phyloP scores from a whole-genome alignment of 139 green algal species.

The Haematococcus sp. region DNA sequence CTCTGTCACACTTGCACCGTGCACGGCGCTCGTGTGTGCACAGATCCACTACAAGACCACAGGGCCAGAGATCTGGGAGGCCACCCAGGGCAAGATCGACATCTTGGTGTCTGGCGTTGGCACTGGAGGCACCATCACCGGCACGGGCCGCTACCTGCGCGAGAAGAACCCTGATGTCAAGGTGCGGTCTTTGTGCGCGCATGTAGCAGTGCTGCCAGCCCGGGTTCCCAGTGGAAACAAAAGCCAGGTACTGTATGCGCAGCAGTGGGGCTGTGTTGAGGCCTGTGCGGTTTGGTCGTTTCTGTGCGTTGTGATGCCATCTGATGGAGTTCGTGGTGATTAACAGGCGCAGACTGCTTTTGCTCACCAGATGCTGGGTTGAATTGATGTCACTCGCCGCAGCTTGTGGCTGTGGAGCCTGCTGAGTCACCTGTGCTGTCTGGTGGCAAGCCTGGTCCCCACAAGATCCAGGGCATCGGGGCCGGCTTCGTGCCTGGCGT shows the following conservation, averaged over 20 bases:
- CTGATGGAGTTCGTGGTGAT: no score
- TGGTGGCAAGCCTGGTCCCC: slow-evolving; percentile 79
- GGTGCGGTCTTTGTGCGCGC: no score
- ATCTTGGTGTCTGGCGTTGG: slow-evolving; percentile 77
- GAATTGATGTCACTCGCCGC: background rate
- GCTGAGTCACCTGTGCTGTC: slow-evolving; percentile 71
- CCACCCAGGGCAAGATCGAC: slow-evolving; percentile 49
- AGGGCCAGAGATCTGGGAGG: slow-evolving; percentile 71
- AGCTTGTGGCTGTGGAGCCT: slow-evolving; percentile 81
- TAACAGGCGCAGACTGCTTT: background rate
- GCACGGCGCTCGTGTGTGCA: no score
- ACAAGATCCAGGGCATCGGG: slow-evolving; percentile 99
- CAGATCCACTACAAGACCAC: slow-evolving; percentile 42
- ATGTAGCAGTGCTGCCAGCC: no score
- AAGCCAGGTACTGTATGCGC: no score
- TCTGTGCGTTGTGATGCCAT: no score
- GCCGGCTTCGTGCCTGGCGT: slow-evolving; percentile 94
- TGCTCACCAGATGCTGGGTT: background rate
- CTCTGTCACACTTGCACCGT: no score
- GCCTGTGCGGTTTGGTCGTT: no score
- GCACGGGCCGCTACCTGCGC: slow-evolving; percentile 76
- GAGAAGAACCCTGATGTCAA: slow-evolving; percentile 60
- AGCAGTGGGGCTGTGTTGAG: no score
- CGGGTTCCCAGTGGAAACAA: no score
- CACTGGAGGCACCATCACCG: slow-evolving; percentile 92